A percentile compares a stretch with the other conserved stretches of the same genome.
These are phyloP conservation scores for Colletotrichum sp. DNA, from an alignment of 2,329 filamentous ascomycete species.

Conservation along the genomic window DNA sequence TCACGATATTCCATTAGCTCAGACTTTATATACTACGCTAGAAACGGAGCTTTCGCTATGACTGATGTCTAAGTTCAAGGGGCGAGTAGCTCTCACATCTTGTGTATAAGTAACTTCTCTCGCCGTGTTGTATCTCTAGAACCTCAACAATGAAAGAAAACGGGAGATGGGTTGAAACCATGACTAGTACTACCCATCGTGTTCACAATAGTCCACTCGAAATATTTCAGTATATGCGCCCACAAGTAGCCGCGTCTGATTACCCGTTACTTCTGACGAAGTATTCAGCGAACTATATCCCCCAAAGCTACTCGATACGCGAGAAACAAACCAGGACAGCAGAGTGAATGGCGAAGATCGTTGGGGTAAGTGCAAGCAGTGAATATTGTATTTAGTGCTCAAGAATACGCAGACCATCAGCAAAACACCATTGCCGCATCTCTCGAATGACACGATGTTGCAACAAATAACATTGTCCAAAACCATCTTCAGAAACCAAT, in stretches of 20 bases:
- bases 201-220: fast-evolving
- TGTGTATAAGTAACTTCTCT: background rate
- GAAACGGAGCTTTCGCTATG: background rate
- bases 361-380: fast-evolving
- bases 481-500: too few species aligned
- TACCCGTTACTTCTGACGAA: background rate
- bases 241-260: background rate
- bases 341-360: fast-evolving
- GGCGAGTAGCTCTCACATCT: background rate
- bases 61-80: fast-evolving
- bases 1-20: fast-evolving
- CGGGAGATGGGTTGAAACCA: too few species aligned
- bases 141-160: background rate
- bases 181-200: too few species aligned
- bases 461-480: too few species aligned
- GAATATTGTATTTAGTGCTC: fast-evolving
- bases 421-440: background rate
- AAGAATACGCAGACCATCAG: fast-evolving
- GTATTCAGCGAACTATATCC: background rate
- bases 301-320: fast-evolving
- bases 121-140: background rate
- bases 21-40: background rate
- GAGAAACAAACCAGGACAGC: background rate
- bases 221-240: fast-evolving
- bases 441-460: background rate